Evolutionary conservation across 768 basidiomycete genomes (phyloP).

Genomic region (Auriscalpium orientale): DNA sequence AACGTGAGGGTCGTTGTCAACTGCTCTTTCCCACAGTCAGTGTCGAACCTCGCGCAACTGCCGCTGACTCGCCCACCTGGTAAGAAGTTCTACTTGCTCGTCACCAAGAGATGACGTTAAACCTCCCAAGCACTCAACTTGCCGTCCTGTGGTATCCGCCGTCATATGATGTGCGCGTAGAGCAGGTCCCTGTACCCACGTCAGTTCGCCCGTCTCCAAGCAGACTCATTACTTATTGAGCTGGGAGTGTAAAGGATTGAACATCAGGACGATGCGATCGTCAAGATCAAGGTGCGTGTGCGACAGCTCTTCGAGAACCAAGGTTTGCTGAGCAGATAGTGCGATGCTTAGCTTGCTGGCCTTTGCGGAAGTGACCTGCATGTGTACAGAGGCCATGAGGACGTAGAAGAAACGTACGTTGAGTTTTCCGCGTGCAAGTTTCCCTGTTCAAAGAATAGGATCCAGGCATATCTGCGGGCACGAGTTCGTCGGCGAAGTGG

Average conservation of each 20-base stretch:
- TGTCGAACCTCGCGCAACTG: no score
- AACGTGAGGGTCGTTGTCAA: no score
- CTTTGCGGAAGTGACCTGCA: constrained; percentile 74
- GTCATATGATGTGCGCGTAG: constrained; percentile 64
- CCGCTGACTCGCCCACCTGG: no score
- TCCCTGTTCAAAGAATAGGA: constrained; percentile 19
- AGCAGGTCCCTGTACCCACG: constrained; percentile 48
- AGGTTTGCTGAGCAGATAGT: not conserved
- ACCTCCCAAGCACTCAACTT: constrained; percentile 18
- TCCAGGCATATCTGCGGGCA: constrained; percentile 57
- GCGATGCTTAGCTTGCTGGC: constrained; percentile 43
- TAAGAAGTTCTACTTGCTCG: no score
- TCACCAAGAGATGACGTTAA: not conserved
- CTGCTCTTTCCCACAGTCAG: no score
- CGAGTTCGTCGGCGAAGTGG: constrained; percentile 69
- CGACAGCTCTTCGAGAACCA: not conserved
- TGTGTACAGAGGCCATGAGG: constrained; percentile 59
- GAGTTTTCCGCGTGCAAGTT: not conserved
- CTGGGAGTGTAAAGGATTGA: constrained; percentile 39
- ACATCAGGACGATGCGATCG: constrained; percentile 70
- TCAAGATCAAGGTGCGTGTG: constrained; percentile 55
- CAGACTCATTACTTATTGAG: not conserved
- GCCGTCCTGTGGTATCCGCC: constrained; percentile 63
- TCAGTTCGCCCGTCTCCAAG: constrained; percentile 23
- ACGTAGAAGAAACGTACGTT: constrained; percentile 41